phyloP scores from a whole-genome alignment of 805 yeast species.

The Wickerhamomyces kurtzmanii region DNA sequence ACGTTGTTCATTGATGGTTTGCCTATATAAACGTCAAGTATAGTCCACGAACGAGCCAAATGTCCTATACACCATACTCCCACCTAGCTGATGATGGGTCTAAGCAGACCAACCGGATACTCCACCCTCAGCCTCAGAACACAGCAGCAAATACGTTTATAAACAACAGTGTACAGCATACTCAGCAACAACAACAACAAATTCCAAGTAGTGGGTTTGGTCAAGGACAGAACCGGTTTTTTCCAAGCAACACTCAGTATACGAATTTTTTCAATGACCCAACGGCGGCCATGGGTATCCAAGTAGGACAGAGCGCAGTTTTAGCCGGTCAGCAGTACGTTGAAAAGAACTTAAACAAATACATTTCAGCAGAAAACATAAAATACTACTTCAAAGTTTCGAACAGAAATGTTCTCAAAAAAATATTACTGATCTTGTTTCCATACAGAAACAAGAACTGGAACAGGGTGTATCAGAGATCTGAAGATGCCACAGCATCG shows the following conservation, averaged over 20 bases:
- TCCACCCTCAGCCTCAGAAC: no score
- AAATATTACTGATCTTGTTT: slow-evolving; percentile 63
- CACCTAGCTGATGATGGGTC: no score
- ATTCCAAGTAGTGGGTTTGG: no score
- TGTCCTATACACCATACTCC: no score
- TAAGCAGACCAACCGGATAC: no score
- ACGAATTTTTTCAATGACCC: slow-evolving; percentile 62
- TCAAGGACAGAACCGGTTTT: slow-evolving; percentile 4
- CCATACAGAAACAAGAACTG: slow-evolving; percentile 84
- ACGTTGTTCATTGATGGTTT: no score
- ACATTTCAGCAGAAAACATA: slow-evolving; percentile 42
- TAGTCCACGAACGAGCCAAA: no score
- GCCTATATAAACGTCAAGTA: no score
- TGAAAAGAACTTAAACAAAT: slow-evolving; percentile 55
- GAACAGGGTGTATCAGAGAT: slow-evolving; percentile 43
- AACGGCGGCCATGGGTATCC: slow-evolving; percentile 75
- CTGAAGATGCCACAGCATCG: slow-evolving; percentile 25
- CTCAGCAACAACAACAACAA: slow-evolving; percentile 8
- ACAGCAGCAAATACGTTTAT: slow-evolving; percentile 2
- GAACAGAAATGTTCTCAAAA: slow-evolving; percentile 72
- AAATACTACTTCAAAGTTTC: slow-evolving; percentile 89
- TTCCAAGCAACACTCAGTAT: slow-evolving; percentile 8
- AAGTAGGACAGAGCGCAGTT: slow-evolving; percentile 79
- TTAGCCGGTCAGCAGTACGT: slow-evolving; percentile 72
- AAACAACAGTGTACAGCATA: slow-evolving; percentile 3